Evolutionary conservation across 1,139 yeast species (phyloP).

Genomic region (Zygosaccharomyces sapae): DNA sequence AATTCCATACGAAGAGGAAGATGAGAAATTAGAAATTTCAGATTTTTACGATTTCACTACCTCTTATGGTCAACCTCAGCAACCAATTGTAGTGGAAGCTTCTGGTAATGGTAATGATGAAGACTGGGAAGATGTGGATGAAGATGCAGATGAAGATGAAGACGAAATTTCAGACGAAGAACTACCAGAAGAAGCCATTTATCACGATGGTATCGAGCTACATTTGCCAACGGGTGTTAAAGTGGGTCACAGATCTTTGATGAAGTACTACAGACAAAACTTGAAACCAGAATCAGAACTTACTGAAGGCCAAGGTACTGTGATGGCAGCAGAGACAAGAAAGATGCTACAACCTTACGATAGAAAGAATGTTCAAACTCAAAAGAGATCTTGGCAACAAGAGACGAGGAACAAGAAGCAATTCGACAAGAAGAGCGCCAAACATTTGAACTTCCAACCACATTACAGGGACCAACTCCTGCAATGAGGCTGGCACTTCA

Average conservation of each 20-base stretch:
- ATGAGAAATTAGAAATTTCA: constrained; percentile 82
- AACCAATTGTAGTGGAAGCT: constrained; percentile 28
- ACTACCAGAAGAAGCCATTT: constrained; percentile 44
- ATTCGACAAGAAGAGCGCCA: constrained; percentile 73
- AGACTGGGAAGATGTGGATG: constrained; percentile 42
- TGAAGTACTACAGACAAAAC: constrained; percentile 81
- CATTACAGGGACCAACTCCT: constrained; percentile 88
- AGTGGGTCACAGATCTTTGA: constrained; percentile 85
- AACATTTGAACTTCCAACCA: constrained; percentile 81
- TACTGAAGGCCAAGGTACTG: constrained; percentile 89
- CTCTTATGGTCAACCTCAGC: constrained; percentile 45
- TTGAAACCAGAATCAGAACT: constrained; percentile 68
- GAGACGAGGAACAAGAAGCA: constrained; percentile 64
- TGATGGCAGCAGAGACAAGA: constrained; percentile 88
- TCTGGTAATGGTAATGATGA: constrained; percentile 38
- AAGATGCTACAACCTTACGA: constrained; percentile 54
- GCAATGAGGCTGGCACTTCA: constrained; percentile 44
- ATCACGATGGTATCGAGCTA: constrained; percentile 69
- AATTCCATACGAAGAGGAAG: constrained; percentile 82
- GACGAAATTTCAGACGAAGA: constrained; percentile 51
- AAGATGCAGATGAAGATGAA: constrained; percentile 35
- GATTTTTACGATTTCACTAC: constrained; percentile 86
- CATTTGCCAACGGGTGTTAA: constrained; percentile 82
- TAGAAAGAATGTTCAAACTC: constrained; percentile 52
- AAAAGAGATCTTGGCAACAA: constrained; percentile 75